These are phyloP conservation scores for Trametes punicea DNA, from an alignment of 768 basidiomycete species.

Conservation along the genomic window DNA sequence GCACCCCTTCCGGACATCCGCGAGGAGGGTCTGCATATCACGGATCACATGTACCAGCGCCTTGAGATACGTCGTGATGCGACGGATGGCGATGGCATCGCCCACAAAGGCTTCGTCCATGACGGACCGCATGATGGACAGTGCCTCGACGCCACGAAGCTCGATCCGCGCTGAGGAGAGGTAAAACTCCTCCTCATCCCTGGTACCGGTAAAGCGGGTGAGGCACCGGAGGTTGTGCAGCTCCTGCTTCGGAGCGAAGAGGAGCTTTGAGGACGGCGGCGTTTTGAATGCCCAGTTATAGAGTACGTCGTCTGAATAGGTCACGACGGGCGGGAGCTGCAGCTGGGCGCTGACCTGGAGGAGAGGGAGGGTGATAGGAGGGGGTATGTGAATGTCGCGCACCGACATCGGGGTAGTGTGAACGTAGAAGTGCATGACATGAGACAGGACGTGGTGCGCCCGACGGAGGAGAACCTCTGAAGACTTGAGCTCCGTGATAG, in stretches of 20 bases:
- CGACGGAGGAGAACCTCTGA: conserved; percentile 50
- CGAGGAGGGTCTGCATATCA: conserved; percentile 57
- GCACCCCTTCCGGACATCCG: conserved; percentile 64
- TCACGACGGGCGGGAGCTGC: conserved; percentile 82
- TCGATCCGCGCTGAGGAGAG: conserved; percentile 84
- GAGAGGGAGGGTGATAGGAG: conserved; percentile 69
- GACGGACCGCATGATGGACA: conserved; percentile 79
- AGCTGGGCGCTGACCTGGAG: conserved; percentile 66
- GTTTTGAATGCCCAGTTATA: conserved; percentile 69
- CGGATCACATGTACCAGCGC: conserved; percentile 64
- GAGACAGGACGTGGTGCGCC: conserved; percentile 53
- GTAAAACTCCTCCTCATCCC: conserved; percentile 86
- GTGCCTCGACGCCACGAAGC: conserved; percentile 76
- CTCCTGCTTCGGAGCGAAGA: conserved; percentile 34
- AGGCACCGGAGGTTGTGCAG: conserved; percentile 60
- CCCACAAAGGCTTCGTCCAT: conserved; percentile 87
- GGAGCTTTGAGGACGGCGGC: conserved; percentile 11
- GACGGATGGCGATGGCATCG: conserved; percentile 44
- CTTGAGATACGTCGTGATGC: conserved; percentile 58
- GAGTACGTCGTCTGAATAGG: conserved; percentile 88
- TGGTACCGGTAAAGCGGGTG: conserved; percentile 73
- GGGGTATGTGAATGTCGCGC: conserved; percentile 57
- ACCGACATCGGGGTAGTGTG: conserved; percentile 36
- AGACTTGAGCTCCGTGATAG: conserved; percentile 32
- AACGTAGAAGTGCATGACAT: conserved; percentile 55